These are phyloP conservation scores for Thalassiosira sp. DNA, from an alignment of 352 stramenopile species.

Conservation along the genomic window DNA sequence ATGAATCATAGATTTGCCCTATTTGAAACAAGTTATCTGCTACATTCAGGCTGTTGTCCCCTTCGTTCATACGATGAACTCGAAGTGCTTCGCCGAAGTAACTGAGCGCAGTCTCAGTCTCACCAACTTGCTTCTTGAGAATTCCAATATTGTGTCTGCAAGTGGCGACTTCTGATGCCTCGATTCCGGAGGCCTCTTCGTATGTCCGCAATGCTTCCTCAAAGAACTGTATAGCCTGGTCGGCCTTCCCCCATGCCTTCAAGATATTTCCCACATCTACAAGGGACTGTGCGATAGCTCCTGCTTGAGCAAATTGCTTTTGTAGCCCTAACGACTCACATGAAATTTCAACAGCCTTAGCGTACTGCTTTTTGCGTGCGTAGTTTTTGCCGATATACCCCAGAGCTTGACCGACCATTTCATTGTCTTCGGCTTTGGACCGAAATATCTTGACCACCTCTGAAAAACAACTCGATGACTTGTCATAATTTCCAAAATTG, in stretches of 20 bases:
- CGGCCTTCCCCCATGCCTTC: slow-evolving; percentile 56
- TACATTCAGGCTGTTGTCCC: slow-evolving; percentile 51
- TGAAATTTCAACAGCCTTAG: slow-evolving; percentile 56
- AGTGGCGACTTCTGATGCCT: slow-evolving; percentile 54
- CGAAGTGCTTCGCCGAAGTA: slow-evolving; percentile 59
- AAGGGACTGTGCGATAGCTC: slow-evolving; percentile 46
- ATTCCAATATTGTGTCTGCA: slow-evolving; percentile 52
- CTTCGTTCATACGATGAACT: slow-evolving; percentile 42
- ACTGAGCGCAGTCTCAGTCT: slow-evolving; percentile 39
- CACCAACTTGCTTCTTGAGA: slow-evolving; percentile 41
- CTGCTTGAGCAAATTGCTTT: slow-evolving; percentile 34
- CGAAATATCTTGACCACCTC: slow-evolving; percentile 58
- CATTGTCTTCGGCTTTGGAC: slow-evolving; percentile 32
- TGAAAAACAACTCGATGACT: slow-evolving; percentile 47
- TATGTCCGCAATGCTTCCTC: slow-evolving; percentile 53
- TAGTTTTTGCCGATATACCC: slow-evolving; percentile 53
- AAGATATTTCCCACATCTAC: slow-evolving; percentile 55
- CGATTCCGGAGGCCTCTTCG: slow-evolving; percentile 30
- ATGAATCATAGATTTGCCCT: slow-evolving; percentile 57
- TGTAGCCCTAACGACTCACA: slow-evolving; percentile 54
- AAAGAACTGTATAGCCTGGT: slow-evolving; percentile 63
- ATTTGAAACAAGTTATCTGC: slow-evolving; percentile 55
- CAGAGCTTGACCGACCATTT: slow-evolving; percentile 42
- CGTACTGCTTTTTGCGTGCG: slow-evolving; percentile 51
- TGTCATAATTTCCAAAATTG: slow-evolving; percentile 44